phyloP scores from a whole-genome alignment of 1,284 basidiomycete species.

The Rhodotorula mucilaginosa region DNA sequence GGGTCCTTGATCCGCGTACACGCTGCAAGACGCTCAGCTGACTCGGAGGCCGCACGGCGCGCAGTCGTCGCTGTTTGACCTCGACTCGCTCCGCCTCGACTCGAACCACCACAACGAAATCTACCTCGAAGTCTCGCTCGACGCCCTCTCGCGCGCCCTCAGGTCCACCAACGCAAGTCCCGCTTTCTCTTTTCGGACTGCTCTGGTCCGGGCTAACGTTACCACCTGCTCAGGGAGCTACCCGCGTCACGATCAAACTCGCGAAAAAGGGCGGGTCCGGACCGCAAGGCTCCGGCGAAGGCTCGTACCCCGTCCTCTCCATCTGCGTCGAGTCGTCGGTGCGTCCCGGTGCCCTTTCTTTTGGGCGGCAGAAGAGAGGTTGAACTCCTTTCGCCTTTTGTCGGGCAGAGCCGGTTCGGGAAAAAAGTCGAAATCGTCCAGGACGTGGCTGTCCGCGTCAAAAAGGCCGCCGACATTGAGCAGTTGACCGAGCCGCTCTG shows the following conservation, averaged over 20 bases:
- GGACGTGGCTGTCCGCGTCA: slow-evolving; percentile 47
- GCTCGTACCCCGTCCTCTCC: slow-evolving; percentile 45
- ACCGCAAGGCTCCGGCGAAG: slow-evolving; percentile 21
- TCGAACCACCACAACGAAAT: slow-evolving; percentile 49
- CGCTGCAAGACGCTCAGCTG: not conserved
- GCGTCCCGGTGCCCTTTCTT: not conserved
- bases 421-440: slow-evolving; percentile 46
- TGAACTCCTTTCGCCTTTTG: not conserved
- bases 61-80: slow-evolving; percentile 42
- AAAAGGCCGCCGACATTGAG: slow-evolving; percentile 46
- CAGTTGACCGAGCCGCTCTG: slow-evolving; percentile 47
- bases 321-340: slow-evolving; percentile 43
- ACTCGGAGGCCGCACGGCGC: not conserved
- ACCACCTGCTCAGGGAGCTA: slow-evolving; percentile 18
- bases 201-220: too few species aligned
- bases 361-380: not conserved
- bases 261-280: slow-evolving; percentile 44
- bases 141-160: slow-evolving; percentile 46
- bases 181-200: not conserved
- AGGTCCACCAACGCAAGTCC: slow-evolving; percentile 29
- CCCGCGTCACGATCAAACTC: slow-evolving; percentile 44
- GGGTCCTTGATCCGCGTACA: not conserved
- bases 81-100: slow-evolving; percentile 46
- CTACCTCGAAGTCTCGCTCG: slow-evolving; percentile 48
- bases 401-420: slow-evolving; percentile 32